phyloP scores from a whole-genome alignment of 2,329 filamentous ascomycete species.

The Aspergillus neoniger region DNA sequence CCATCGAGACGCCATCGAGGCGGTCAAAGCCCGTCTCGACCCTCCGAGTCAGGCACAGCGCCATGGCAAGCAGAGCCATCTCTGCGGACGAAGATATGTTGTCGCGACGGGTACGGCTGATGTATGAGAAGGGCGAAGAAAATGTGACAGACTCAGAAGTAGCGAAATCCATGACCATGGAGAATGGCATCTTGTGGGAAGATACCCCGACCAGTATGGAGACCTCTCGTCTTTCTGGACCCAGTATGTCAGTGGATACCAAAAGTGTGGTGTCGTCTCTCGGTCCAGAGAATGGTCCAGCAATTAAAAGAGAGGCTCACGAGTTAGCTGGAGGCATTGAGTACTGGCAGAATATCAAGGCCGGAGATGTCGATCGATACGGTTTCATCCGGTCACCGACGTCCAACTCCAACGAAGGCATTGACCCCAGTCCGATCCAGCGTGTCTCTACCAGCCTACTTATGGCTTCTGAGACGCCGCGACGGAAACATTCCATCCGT shows the following conservation, averaged over 20 bases:
- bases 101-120: slow-evolving; percentile 63
- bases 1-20: slow-evolving; percentile 28
- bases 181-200: slow-evolving; percentile 46
- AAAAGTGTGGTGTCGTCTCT: slow-evolving; percentile 30
- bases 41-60: slow-evolving; percentile 39
- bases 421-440: slow-evolving; percentile 51
- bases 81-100: slow-evolving; percentile 66
- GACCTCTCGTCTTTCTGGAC: slow-evolving; percentile 29
- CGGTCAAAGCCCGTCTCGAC: slow-evolving; percentile 38
- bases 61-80: slow-evolving; percentile 51
- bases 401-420: slow-evolving; percentile 30
- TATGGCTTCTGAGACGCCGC: slow-evolving; percentile 57
- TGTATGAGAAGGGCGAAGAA: slow-evolving; percentile 65
- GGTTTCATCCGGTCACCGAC: slow-evolving; percentile 58
- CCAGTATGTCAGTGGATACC: slow-evolving; percentile 32
- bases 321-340: slow-evolving; percentile 66
- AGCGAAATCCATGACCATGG: slow-evolving; percentile 37
- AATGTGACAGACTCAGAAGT: slow-evolving; percentile 49
- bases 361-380: slow-evolving; percentile 63
- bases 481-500: slow-evolving; percentile 55
- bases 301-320: slow-evolving; percentile 53
- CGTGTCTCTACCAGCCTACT: slow-evolving; percentile 62
- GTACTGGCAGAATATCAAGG: slow-evolving; percentile 64
- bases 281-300: slow-evolving; percentile 33
- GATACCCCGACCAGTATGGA: slow-evolving; percentile 34